A percentile compares a stretch with the other conserved stretches of the same genome.
These are phyloP conservation scores for Cucurbitaria berberidis DNA, from an alignment of 2,329 filamentous ascomycete genomes.

Conservation along the genomic window DNA sequence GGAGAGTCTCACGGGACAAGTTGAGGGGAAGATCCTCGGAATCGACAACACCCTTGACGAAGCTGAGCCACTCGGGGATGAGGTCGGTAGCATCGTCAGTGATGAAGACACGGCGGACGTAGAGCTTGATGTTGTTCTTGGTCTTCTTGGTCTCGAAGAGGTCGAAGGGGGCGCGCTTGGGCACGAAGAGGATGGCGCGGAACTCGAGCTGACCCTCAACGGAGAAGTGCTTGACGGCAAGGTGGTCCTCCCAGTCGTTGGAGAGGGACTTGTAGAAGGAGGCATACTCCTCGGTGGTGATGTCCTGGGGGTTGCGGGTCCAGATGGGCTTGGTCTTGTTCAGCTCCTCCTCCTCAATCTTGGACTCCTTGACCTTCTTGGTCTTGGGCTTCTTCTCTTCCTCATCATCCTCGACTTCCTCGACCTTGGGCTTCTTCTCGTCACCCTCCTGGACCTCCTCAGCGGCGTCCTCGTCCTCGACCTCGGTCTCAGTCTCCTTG, in stretches of 20 bases:
- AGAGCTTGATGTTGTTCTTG: constrained; percentile 99
- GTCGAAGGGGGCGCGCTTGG: constrained; percentile 99
- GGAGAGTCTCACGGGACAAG: constrained; percentile 98
- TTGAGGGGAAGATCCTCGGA: constrained; percentile 99
- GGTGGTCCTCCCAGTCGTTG: constrained; percentile 99
- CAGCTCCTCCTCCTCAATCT: constrained; percentile 98
- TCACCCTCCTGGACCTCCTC: constrained; percentile 72
- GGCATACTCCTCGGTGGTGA: constrained; percentile 94
- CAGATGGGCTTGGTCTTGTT: constrained; percentile 99
- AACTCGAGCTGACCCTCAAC: constrained; percentile 99
- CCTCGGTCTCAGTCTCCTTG: constrained; percentile 99
- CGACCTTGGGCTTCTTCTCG: constrained; percentile 94
- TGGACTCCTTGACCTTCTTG: constrained; percentile 99
- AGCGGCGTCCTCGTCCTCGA: constrained; percentile 87
- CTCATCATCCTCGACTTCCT: constrained; percentile 88
- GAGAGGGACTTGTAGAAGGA: constrained; percentile 99
- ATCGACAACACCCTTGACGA: constrained; percentile 99
- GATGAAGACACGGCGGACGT: constrained; percentile 99
- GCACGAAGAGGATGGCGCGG: constrained; percentile 98
- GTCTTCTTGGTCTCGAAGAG: constrained; percentile 99
- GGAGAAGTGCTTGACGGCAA: constrained; percentile 99
- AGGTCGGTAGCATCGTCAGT: constrained; percentile 99
- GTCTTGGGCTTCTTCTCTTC: constrained; percentile 94
- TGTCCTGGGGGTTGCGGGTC: constrained; percentile 97
- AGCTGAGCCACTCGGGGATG: constrained; percentile 98